phyloP scores from a whole-genome alignment of 768 basidiomycete species.

The Suillus cothurnatus region DNA sequence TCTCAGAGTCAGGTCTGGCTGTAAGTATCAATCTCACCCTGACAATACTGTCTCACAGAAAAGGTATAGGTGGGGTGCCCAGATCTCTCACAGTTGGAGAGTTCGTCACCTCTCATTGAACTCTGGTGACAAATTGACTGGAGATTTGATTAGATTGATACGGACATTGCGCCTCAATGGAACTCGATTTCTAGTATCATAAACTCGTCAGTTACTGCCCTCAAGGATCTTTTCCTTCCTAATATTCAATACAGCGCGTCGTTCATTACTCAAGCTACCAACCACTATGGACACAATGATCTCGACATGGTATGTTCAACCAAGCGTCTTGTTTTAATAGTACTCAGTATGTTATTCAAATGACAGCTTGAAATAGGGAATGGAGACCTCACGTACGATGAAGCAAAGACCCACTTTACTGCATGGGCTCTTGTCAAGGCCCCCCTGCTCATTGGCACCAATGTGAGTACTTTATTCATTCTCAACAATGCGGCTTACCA shows the following conservation, averaged over 20 bases:
- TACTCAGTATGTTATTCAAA: constrained; percentile 8
- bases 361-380: constrained; percentile 63
- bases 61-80: constrained; percentile 36
- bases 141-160: constrained; percentile 16
- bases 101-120: constrained; percentile 27
- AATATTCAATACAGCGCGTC: constrained; percentile 48
- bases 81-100: constrained; percentile 44
- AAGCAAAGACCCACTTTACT: constrained; percentile 69
- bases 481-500: constrained; percentile 5
- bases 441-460: constrained; percentile 63
- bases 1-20: constrained; percentile 59
- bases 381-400: constrained; percentile 59
- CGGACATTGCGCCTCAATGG: constrained; percentile 45
- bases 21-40: constrained; percentile 44
- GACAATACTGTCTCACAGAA: background rate
- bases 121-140: background rate
- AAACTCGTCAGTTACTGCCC: constrained; percentile 42
- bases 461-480: constrained; percentile 38
- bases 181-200: constrained; percentile 53
- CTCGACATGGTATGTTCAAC: constrained; percentile 56
- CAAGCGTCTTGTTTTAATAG: background rate
- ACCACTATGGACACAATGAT: constrained; percentile 68
- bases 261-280: constrained; percentile 60
- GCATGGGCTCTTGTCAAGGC: constrained; percentile 72
- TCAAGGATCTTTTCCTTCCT: background rate